Conservation (phyloP, 2,329 filamentous ascomycete genomes). For the Camillea tinctor region DNA sequence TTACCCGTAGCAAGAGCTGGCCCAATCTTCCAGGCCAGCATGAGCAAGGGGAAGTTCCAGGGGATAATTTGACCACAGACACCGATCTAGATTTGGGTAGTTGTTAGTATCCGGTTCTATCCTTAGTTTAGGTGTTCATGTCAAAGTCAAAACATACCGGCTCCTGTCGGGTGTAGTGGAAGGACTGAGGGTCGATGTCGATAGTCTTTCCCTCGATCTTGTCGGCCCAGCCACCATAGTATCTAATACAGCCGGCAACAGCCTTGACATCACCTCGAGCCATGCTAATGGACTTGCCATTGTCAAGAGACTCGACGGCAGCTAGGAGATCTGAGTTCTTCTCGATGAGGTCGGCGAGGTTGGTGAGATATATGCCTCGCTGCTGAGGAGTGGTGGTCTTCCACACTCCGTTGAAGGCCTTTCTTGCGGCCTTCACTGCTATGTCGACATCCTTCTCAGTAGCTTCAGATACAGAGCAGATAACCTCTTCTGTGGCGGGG, state of each 20-base stretch:
- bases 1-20: slow-evolving; percentile 73
- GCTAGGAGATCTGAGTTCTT: slow-evolving; percentile 75
- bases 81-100: slow-evolving; percentile 23
- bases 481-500: slow-evolving; percentile 80
- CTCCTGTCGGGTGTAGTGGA: slow-evolving; percentile 81
- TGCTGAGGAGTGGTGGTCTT: slow-evolving; percentile 64
- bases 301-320: slow-evolving; percentile 82
- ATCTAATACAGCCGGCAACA: slow-evolving; percentile 71
- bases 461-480: slow-evolving; percentile 78
- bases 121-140: not conserved
- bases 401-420: slow-evolving; percentile 78
- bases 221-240: slow-evolving; percentile 89
- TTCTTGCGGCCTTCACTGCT: slow-evolving; percentile 81
- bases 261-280: slow-evolving; percentile 72
- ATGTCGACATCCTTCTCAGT: slow-evolving; percentile 82
- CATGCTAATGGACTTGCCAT: slow-evolving; percentile 78
- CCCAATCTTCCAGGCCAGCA: slow-evolving; percentile 80
- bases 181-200: slow-evolving; percentile 73
- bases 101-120: slow-evolving; percentile 5
- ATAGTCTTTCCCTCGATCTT: slow-evolving; percentile 88
- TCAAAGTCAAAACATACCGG: slow-evolving; percentile 47
- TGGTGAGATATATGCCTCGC: slow-evolving; percentile 68
- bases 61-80: slow-evolving; percentile 81
- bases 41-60: slow-evolving; percentile 84
- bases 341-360: slow-evolving; percentile 78